Evolutionary conservation across 306 rosid species (phyloP).

Genomic region (Rosa persica): DNA sequence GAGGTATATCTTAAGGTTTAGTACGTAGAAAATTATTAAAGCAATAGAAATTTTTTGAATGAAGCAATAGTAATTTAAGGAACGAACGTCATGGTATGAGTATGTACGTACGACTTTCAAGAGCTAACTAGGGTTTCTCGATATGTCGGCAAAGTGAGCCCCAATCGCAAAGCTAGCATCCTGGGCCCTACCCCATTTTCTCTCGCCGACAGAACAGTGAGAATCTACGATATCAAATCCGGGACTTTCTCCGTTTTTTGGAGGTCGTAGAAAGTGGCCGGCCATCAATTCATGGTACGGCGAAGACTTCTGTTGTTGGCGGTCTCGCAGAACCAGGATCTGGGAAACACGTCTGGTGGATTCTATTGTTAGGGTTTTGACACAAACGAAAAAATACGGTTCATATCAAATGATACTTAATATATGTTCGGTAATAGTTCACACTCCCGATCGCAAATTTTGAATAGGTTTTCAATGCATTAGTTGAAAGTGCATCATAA

Average conservation of each 20-base stretch:
- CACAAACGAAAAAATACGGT: background rate
- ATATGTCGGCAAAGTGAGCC: constrained; percentile 51
- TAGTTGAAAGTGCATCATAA: too few species aligned
- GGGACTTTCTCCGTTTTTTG: background rate
- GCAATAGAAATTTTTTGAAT: too few species aligned
- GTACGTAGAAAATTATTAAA: background rate
- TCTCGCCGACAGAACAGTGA: constrained; percentile 63
- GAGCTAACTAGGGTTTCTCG: constrained; percentile 16
- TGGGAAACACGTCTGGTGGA: background rate
- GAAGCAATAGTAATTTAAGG: too few species aligned
- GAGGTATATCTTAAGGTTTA: background rate
- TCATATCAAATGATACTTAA: too few species aligned
- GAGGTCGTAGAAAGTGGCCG: constrained; percentile 30
- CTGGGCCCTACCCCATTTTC: background rate
- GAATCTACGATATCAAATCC: background rate
- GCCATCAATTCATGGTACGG: background rate
- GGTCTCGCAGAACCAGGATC: background rate
- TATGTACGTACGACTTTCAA: background rate
- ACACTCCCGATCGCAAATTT: too few species aligned
- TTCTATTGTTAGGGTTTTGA: background rate
- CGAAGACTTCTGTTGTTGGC: background rate
- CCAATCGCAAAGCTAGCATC: constrained; percentile 17
- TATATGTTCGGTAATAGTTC: too few species aligned
- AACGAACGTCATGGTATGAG: background rate
- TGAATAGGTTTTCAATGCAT: too few species aligned